Base-by-base conservation (phyloP, 495 filamentous ascomycete genomes). In the Amphirosellinia nigrospora region DNA sequence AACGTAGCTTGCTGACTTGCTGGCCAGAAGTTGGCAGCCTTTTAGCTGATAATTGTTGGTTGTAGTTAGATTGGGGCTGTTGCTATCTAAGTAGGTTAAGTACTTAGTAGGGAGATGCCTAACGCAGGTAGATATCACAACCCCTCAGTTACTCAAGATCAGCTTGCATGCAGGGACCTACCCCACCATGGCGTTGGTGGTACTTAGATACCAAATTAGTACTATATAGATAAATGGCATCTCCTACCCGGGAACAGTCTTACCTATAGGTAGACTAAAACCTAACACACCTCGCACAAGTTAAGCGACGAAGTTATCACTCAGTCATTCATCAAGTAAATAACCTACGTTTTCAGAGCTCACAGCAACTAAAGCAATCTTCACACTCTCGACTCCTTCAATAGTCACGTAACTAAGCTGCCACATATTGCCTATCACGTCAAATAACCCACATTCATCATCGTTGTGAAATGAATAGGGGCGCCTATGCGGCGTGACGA, bases 121-220 rank as follows among this genome's bases (percentile, higher is more conserved):
- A n/a, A n/a, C 23, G 9, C 21, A 3, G 50, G 50, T 30, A 53
- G 19, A 1, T 48, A 7, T 21, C 45, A 23, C n/a, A 48, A 48
- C 43, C 62, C 62, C 75, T 77, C 75, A 73, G 61, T 55, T 28
- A 64, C 61, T 48, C 4, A 23, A 63, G 39, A 63, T 30, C 59
- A n/a, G 61, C 41, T 50, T 64, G 36, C 43, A 53, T 64, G 61
- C 61, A 64, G 61, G 61, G 43, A 64, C 61, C 32, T 36, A 36
- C 55, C 32, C 55, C 55, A 28, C 55, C 30, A 21, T 58, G 7
- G 7, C 16, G 15, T 13, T 15, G 0, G 5, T 50, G 28, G 5
- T 50, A 52, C 21, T 46, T 5, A 46, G 6, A 19, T 46, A 46
- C 19, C 16, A 13, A 13, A 13, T 13, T 41, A 41, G 11, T 43